Evolutionary conservation across 2,329 filamentous ascomycete genomes (phyloP).

Genomic region (Pestalotiopsis sp.): DNA sequence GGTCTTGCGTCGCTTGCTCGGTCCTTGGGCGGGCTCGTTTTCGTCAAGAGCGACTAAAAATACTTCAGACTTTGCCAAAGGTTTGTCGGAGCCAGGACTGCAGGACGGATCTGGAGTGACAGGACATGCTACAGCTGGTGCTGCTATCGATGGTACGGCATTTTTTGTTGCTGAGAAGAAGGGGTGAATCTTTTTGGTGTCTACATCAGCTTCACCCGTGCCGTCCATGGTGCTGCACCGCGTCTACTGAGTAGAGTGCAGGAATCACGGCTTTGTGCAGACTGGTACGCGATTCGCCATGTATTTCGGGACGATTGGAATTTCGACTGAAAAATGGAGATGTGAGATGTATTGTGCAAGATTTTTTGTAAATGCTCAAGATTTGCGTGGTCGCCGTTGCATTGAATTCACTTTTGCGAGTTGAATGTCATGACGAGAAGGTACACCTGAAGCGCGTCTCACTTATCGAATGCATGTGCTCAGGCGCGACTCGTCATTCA

Average conservation of each 20-base stretch:
- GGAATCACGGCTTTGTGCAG: background rate
- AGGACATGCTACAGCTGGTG: slow-evolving; percentile 21
- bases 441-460: slow-evolving; percentile 2
- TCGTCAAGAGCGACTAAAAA: slow-evolving; percentile 27
- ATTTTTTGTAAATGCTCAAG: no score
- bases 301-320: background rate
- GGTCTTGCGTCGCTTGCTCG: slow-evolving; percentile 48
- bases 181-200: slow-evolving; percentile 54
- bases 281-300: background rate
- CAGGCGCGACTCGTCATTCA: slow-evolving; percentile 1
- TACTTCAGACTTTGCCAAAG: slow-evolving; percentile 13
- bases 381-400: background rate
- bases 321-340: no score
- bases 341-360: no score
- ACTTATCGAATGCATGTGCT: background rate
- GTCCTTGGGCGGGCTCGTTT: slow-evolving; percentile 27
- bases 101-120: slow-evolving; percentile 35
- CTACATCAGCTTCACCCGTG: slow-evolving; percentile 29
- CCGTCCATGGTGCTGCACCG: slow-evolving; percentile 46
- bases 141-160: slow-evolving; percentile 16
- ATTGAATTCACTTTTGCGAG: background rate
- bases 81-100: slow-evolving; percentile 29
- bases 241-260: background rate
- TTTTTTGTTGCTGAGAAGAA: slow-evolving; percentile 47
- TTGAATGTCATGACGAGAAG: background rate